A percentile compares a stretch with the other conserved stretches of the same genome.
Conservation (phyloP, 768 basidiomycete species). For the Rhodotorula paludigena region DNA sequence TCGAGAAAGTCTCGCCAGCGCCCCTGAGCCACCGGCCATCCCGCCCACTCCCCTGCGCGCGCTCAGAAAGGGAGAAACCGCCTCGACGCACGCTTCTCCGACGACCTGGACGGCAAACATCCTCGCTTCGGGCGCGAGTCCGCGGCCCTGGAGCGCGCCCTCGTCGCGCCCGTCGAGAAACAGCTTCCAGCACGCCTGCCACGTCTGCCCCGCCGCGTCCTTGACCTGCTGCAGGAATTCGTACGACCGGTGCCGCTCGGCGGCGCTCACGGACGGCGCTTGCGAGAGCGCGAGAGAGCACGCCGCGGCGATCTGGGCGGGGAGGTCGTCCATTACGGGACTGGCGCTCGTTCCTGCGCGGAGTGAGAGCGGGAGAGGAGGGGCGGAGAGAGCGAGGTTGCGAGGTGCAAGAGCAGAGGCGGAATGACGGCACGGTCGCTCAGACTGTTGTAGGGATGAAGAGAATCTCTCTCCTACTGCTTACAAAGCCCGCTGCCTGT, state of each 20-base stretch:
- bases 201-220: conserved; percentile 24
- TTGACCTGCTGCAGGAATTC: conserved; percentile 41
- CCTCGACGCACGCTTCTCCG: conserved; percentile 36
- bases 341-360: not conserved
- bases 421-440: too few species aligned
- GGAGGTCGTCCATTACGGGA: conserved; percentile 11
- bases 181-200: conserved; percentile 38
- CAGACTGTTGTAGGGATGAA: too few species aligned
- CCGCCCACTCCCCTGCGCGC: not conserved
- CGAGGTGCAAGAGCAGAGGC: too few species aligned
- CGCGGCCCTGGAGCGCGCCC: not conserved
- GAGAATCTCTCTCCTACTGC: too few species aligned
- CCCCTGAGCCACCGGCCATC: not conserved
- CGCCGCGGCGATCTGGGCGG: not conserved
- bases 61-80: not conserved
- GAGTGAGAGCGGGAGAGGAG: not conserved
- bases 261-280: conserved; percentile 5
- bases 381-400: not conserved
- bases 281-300: conserved; percentile 14
- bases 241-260: conserved; percentile 34
- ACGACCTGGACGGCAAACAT: conserved; percentile 43
- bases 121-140: conserved; percentile 29
- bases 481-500: too few species aligned
- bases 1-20: too few species aligned
- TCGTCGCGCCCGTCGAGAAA: conserved; percentile 34